A percentile compares a stretch with the other conserved stretches of the same genome.
Evolutionary conservation across 805 yeast species (phyloP).

Genomic region (Teunomyces lycoperdinae): DNA sequence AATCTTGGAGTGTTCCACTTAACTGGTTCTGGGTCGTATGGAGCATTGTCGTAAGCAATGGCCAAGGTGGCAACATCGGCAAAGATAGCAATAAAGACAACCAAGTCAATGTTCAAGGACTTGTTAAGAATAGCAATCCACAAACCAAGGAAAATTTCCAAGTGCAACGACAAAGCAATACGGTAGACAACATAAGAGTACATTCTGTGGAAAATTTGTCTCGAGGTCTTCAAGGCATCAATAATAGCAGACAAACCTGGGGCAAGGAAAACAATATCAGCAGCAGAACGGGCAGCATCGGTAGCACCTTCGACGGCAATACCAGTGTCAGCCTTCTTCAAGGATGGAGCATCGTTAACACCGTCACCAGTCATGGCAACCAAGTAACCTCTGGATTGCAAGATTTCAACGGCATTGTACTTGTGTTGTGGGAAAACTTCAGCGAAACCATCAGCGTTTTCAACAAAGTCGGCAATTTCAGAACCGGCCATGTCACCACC

Average conservation of each 20-base stretch:
- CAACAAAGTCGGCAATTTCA: constrained; percentile 95
- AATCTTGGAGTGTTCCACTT: constrained; percentile 96
- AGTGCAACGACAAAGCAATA: constrained; percentile 91
- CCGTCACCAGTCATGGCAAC: constrained; percentile 99
- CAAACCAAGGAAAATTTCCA: constrained; percentile 91
- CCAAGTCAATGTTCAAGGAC: constrained; percentile 82
- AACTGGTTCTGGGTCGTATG: constrained; percentile 88
- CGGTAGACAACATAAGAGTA: constrained; percentile 97
- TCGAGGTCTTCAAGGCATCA: constrained; percentile 55
- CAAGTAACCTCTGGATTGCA: constrained; percentile 93
- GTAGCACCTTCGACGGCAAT: constrained; percentile 98
- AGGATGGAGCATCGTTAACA: constrained; percentile 97
- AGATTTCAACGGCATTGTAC: constrained; percentile 91
- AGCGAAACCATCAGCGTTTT: constrained; percentile 97
- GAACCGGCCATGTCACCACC: constrained; percentile 96
- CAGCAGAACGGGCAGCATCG: constrained; percentile 96
- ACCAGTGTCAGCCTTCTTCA: constrained; percentile 86
- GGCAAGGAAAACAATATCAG: constrained; percentile 78
- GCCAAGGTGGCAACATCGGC: constrained; percentile 97
- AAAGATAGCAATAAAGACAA: constrained; percentile 94
- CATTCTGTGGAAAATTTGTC: constrained; percentile 80
- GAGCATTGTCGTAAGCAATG: constrained; percentile 97
- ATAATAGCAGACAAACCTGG: constrained; percentile 34
- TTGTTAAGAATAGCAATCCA: constrained; percentile 94
- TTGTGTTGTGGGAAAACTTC: constrained; percentile 98